Percentiles rank a stretch among this genome's conserved stretches.
phyloP scores from a whole-genome alignment of 148 eudicot species.

The Rhododendron griersonianum region DNA sequence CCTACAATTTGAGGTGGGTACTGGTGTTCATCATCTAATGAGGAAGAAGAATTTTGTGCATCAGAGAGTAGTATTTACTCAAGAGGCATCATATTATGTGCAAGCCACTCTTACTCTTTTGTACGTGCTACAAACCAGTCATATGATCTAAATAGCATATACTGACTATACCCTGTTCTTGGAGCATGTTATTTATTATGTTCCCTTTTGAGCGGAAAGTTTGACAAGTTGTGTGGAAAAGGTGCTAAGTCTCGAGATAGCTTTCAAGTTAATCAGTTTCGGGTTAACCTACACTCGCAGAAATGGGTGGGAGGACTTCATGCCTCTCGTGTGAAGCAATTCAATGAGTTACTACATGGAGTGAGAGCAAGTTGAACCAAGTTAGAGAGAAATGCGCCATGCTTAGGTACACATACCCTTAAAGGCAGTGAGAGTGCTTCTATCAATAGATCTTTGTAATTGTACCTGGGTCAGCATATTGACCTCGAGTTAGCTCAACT shows the following conservation, averaged over 20 bases:
- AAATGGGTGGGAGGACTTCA: not conserved
- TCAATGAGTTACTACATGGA: not conserved
- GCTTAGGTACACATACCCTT: not conserved
- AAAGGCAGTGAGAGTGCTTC: not conserved
- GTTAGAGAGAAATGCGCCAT: not conserved
- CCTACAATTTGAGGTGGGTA: not conserved
- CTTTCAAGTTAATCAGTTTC: not conserved
- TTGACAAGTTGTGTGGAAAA: not conserved
- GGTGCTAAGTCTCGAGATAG: not conserved
- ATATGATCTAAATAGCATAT: not conserved
- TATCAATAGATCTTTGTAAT: not conserved
- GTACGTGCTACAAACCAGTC: not conserved
- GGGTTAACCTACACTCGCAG: not conserved
- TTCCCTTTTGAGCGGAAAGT: not conserved
- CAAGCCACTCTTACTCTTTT: not conserved
- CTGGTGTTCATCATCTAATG: not conserved
- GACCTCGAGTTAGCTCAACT: not conserved
- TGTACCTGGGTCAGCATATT: not conserved
- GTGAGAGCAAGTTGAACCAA: not conserved
- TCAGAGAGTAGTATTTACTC: not conserved
- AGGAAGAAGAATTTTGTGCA: not conserved
- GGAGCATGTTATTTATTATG: not conserved
- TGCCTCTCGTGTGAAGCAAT: not conserved
- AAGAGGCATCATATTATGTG: not conserved
- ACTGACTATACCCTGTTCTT: not conserved